phyloP scores from a whole-genome alignment of 2,329 filamentous ascomycete species.

The Cylindrodendrum hubeiense region DNA sequence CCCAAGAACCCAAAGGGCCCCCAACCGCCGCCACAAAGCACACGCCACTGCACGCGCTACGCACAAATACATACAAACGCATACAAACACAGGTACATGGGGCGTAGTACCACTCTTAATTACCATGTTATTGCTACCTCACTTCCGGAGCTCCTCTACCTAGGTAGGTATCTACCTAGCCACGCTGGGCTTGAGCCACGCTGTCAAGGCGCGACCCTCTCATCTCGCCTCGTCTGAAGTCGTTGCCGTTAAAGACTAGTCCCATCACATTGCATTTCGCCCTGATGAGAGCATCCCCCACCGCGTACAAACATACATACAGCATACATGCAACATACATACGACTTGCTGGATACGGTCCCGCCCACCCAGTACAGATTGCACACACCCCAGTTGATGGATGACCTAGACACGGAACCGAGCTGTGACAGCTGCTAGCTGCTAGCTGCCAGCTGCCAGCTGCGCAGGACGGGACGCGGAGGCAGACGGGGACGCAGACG shows the following conservation, averaged over 20 bases:
- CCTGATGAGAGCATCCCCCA: background rate
- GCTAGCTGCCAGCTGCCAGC: slow-evolving; percentile 5
- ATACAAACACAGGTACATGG: too few relatives aligned
- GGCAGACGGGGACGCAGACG: too few relatives aligned
- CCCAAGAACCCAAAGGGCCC: slow-evolving; percentile 90
- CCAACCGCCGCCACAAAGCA: background rate
- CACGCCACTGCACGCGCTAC: too few relatives aligned
- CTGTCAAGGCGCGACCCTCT: slow-evolving; percentile 15
- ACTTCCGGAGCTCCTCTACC: background rate
- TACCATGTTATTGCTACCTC: background rate
- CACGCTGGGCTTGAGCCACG: slow-evolving; percentile 10
- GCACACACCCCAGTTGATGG: too few relatives aligned
- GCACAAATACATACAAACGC: too few relatives aligned
- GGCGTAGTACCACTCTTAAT: background rate
- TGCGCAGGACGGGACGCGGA: too few relatives aligned
- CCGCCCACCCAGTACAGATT: background rate
- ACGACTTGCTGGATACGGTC: slow-evolving; percentile 14
- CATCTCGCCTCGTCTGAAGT: slow-evolving; percentile 14
- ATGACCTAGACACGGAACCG: background rate
- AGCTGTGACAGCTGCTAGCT: slow-evolving; percentile 6
- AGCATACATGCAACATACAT: background rate
- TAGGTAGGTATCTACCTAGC: background rate
- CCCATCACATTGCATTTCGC: slow-evolving; percentile 5
- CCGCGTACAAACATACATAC: background rate
- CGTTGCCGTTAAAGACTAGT: slow-evolving; percentile 2